phyloP scores from a whole-genome alignment of 768 basidiomycete species.

The Mycena pura region DNA sequence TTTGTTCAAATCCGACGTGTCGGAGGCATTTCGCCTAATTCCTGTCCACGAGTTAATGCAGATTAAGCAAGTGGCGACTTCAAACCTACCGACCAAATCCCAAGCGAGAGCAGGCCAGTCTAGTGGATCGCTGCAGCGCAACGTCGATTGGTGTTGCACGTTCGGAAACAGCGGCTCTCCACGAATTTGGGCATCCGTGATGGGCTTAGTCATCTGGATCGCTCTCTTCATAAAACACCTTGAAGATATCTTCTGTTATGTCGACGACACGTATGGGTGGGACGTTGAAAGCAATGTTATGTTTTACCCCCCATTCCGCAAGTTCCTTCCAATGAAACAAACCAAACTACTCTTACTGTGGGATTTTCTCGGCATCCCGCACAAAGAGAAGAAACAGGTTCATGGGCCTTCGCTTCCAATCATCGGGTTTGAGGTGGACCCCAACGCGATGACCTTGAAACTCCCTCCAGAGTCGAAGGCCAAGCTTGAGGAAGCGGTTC shows the following conservation, averaged over 20 bases:
- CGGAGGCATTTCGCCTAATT: conserved; percentile 28
- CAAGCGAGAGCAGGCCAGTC: neutral
- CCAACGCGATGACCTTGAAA: conserved; percentile 25
- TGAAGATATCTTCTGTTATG: conserved; percentile 27
- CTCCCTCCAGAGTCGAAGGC: conserved; percentile 11
- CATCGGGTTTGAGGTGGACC: conserved; percentile 39
- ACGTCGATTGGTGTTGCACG: neutral
- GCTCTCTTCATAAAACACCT: conserved; percentile 25
- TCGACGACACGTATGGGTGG: conserved; percentile 35
- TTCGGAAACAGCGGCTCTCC: neutral
- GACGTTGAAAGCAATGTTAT: conserved; percentile 14
- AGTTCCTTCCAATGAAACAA: conserved; percentile 30
- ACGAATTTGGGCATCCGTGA: no score
- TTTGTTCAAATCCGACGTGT: conserved; percentile 34
- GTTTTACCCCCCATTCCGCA: conserved; percentile 29
- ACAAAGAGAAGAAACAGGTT: conserved; percentile 32
- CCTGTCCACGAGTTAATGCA: conserved; percentile 34
- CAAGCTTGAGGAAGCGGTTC: conserved; percentile 19
- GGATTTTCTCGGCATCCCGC: conserved; percentile 33
- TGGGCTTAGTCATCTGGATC: no score
- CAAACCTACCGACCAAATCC: neutral
- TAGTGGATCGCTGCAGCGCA: neutral
- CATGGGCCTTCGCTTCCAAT: conserved; percentile 25
- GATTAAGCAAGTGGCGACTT: conserved; percentile 31
- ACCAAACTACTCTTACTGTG: conserved; percentile 29